Evolutionary conservation across 1,284 basidiomycete species (phyloP), one percentile per base, ranked within the genome.

Genomic region (Earliella scabrosa): DNA sequence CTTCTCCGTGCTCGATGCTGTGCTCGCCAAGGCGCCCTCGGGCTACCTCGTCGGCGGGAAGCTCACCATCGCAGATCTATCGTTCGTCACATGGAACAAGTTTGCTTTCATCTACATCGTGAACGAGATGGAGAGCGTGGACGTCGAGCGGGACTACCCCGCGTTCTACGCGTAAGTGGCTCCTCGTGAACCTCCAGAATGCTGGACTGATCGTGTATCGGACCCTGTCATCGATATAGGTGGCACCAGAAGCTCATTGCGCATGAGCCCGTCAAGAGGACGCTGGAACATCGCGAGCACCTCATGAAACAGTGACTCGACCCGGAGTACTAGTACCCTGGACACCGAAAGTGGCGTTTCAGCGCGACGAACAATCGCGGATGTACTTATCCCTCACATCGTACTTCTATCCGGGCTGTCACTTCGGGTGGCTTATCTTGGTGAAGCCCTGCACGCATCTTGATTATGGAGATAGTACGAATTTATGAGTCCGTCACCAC

Each of bases 1-100:
- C 2, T 57, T 67, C 45, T 58, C 66, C 21, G 72, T 75, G 2
- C 66, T 74, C 36, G 69, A 75, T 34, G 54, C 54, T 39, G 66
- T 68, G n/a, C 61, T 69, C 24, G 57, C 65, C 34, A 61, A 61
- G 52, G 53, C 56, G 21, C 59, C 51, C 29, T 43, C 31, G 11
- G 52, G 52, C 23, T 65, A 55, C 54, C 63, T 65, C 45, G 55
- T 64, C 31, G 63, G 63, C 35, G 64, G 56, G 34, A 66, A 66
- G 58, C 54, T 48, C 27, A 66, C 66, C 10, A 56, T 68, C 35
- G 65, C 65, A 2, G 66, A 68, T 52, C 46, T 66, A 9, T 59
- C 65, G 10, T 66, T 64, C 57, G 51, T 63, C 52, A 51, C 61
- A 2, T 65, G 63, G 63, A 61, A 63, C 57, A 36, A 45, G 44